Evolutionary conservation across 257 asterid genomes (phyloP).

Genomic region (Fraxinus pennsylvanica): DNA sequence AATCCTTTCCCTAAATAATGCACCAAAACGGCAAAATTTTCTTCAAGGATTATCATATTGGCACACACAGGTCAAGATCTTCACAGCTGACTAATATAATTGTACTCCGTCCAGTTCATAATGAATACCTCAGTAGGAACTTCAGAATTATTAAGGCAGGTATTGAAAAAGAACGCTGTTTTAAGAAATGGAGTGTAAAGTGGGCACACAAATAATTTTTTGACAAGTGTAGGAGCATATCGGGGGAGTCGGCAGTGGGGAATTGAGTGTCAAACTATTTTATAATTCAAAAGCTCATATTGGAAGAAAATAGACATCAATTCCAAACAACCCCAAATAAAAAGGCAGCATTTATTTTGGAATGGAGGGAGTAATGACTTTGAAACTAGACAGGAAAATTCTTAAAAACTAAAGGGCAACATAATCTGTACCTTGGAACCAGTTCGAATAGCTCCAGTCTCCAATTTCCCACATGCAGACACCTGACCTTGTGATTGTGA

Average conservation of each 20-base stretch:
- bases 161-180: not conserved
- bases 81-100: not conserved
- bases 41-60: not conserved
- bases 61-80: not conserved
- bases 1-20: not conserved
- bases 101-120: not conserved
- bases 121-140: not conserved
- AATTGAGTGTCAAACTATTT: not conserved
- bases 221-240: not conserved
- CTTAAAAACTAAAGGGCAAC: constrained; percentile 1
- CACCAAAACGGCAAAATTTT: not conserved
- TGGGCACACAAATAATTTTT: not conserved
- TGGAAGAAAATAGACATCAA: not conserved
- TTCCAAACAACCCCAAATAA: constrained; percentile 21
- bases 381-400: constrained; percentile 14
- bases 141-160: not conserved
- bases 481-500: constrained; percentile 81
- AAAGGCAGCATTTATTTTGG: constrained; percentile 15
- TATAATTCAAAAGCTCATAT: constrained; percentile 10
- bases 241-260: not conserved
- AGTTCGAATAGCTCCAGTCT: constrained; percentile 74
- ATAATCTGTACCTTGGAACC: constrained; percentile 71
- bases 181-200: not conserved
- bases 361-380: not conserved
- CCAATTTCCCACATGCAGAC: constrained; percentile 82